Percentiles rank a stretch among this genome's conserved stretches.
Conservation (phyloP, 139 green algal genomes). For the Chlorella sp. region DNA sequence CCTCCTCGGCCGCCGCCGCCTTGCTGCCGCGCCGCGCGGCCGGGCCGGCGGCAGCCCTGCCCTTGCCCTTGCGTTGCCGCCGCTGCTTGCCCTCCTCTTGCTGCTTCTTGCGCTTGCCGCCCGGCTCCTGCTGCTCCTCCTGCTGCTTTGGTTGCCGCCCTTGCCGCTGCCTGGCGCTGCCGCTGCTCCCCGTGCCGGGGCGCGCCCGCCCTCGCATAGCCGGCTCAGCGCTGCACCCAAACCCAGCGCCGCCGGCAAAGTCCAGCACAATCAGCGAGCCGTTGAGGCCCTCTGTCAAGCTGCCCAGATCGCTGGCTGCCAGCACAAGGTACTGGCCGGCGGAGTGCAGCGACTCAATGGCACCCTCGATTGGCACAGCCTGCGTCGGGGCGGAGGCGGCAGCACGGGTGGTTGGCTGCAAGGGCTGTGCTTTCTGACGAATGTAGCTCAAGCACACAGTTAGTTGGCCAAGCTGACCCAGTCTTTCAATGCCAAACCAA, state of each 20-base stretch:
- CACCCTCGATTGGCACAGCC: constrained; percentile 28
- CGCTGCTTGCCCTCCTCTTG: background rate
- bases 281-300: constrained; percentile 28
- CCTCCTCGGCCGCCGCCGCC: background rate
- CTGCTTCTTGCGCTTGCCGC: background rate
- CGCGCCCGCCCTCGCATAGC: background rate
- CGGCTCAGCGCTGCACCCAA: background rate
- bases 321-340: constrained; percentile 34
- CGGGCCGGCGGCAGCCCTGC: background rate
- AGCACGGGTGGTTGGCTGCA: no score
- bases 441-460: no score
- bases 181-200: background rate
- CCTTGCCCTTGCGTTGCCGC: background rate
- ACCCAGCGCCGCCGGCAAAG: constrained; percentile 5
- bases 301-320: constrained; percentile 11
- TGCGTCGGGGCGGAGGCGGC: background rate
- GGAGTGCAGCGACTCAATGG: constrained; percentile 26
- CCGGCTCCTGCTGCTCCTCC: no score
- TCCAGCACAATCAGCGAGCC: constrained; percentile 43
- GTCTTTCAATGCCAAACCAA: no score
- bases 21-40: background rate
- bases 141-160: background rate
- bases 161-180: background rate
- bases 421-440: no score
- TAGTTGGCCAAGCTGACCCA: no score